Percentiles rank a stretch among this genome's conserved stretches.
Conservation (phyloP, 148 eudicot species). For the Spergularia bocconei region DNA sequence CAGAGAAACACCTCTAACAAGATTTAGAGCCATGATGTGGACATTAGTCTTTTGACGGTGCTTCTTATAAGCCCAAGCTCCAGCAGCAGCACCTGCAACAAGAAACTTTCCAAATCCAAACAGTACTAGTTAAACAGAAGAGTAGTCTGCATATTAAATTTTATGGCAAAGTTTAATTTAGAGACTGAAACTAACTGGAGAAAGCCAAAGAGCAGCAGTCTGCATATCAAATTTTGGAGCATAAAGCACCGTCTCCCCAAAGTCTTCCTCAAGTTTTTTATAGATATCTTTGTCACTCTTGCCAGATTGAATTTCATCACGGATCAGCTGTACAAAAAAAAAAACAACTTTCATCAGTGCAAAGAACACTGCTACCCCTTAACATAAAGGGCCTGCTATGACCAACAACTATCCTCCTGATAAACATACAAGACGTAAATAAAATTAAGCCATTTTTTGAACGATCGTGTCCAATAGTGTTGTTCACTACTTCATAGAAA, state of each 20-base stretch:
- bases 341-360: constrained; percentile 1
- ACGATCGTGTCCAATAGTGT: no score
- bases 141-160: background rate
- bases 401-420: no score
- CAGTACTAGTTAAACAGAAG: background rate
- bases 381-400: no score
- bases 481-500: no score
- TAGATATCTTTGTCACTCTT: constrained; percentile 84
- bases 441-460: no score
- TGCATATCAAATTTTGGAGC: constrained; percentile 90
- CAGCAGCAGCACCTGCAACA: constrained; percentile 79
- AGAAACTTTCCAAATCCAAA: constrained; percentile 46
- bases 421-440: no score
- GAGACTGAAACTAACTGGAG: constrained; percentile 58
- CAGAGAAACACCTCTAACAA: constrained; percentile 78
- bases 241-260: constrained; percentile 85
- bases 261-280: constrained; percentile 87
- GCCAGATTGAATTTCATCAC: constrained; percentile 86
- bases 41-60: constrained; percentile 82
- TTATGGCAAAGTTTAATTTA: background rate
- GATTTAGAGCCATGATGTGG: constrained; percentile 86
- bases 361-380: background rate
- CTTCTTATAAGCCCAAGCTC: constrained; percentile 81
- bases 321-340: constrained; percentile 62
- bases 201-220: constrained; percentile 92